Conservation (phyloP, 1,139 yeast species). For the Blastobotrys petasosporus region DNA sequence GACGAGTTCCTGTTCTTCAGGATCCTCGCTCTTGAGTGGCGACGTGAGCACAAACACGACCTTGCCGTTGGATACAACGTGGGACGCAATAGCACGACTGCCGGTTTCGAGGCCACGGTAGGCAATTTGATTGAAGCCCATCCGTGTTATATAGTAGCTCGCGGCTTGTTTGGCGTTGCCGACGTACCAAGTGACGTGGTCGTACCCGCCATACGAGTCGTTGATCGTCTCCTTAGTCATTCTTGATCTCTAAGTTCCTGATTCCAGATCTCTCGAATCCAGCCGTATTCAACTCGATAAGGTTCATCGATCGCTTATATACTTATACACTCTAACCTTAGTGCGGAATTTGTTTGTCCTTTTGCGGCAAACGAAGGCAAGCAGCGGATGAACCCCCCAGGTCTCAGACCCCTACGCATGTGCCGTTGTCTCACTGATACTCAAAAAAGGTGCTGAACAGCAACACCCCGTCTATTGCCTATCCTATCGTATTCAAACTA, state of each 20-base stretch:
- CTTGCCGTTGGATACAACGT: constrained; percentile 56
- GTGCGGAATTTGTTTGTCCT: no score
- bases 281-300: no score
- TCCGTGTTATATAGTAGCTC: constrained; percentile 44
- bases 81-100: constrained; percentile 48
- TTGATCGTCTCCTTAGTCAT: background rate
- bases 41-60: constrained; percentile 50
- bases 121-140: constrained; percentile 64
- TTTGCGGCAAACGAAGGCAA: no score
- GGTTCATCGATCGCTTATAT: no score
- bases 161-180: constrained; percentile 67
- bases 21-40: constrained; percentile 32
- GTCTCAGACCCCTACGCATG: no score
- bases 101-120: constrained; percentile 65
- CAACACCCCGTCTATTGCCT: no score
- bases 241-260: no score
- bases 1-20: constrained; percentile 25
- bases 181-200: constrained; percentile 54
- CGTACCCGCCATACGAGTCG: constrained; percentile 33
- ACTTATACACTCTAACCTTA: no score
- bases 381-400: no score
- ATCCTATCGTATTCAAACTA: background rate
- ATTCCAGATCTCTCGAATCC: no score
- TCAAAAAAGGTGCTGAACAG: constrained; percentile 43
- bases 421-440: constrained; percentile 30